phyloP scores from a whole-genome alignment of 2,329 filamentous ascomycete genomes.

The Tothia fuscella region DNA sequence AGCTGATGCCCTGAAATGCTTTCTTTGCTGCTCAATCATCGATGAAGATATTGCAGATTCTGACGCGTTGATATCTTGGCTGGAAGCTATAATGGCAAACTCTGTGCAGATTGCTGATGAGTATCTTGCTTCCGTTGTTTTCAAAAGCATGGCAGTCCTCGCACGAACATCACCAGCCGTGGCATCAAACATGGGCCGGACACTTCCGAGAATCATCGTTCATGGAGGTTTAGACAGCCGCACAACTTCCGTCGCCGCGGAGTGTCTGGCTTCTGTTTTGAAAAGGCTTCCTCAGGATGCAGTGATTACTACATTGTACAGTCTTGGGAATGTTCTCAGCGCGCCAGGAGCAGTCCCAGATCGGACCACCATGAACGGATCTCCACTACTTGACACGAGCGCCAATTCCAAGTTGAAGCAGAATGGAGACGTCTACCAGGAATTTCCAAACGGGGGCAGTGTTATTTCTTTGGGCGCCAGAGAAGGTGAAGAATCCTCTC shows the following conservation, averaged over 20 bases:
- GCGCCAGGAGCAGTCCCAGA: constrained; percentile 46
- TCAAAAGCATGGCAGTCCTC: constrained; percentile 72
- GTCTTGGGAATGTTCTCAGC: constrained; percentile 88
- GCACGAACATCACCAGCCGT: constrained; percentile 62
- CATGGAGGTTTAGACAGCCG: constrained; percentile 61
- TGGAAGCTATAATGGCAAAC: constrained; percentile 72
- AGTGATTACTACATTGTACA: constrained; percentile 89
- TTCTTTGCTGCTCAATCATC: constrained; percentile 71
- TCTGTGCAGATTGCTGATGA: constrained; percentile 71
- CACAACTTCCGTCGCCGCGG: constrained; percentile 67
- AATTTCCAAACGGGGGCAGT: constrained; percentile 42
- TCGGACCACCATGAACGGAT: constrained; percentile 30
- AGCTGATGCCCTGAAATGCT: constrained; percentile 66
- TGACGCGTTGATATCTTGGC: constrained; percentile 70
- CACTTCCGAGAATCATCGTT: constrained; percentile 77
- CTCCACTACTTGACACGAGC: constrained; percentile 36
- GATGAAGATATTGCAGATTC: constrained; percentile 71
- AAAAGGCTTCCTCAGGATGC: constrained; percentile 80
- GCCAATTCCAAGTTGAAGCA: constrained; percentile 29
- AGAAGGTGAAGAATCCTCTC: constrained; percentile 65
- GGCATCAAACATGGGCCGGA: constrained; percentile 63
- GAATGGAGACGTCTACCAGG: constrained; percentile 23
- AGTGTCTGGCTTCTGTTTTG: constrained; percentile 70
- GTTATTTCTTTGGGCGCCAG: constrained; percentile 65
- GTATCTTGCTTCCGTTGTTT: constrained; percentile 61